Evolutionary conservation across 768 basidiomycete species (phyloP), one percentile per base, ranked within the genome.

Genomic region (Leccinum subgranulosum): DNA sequence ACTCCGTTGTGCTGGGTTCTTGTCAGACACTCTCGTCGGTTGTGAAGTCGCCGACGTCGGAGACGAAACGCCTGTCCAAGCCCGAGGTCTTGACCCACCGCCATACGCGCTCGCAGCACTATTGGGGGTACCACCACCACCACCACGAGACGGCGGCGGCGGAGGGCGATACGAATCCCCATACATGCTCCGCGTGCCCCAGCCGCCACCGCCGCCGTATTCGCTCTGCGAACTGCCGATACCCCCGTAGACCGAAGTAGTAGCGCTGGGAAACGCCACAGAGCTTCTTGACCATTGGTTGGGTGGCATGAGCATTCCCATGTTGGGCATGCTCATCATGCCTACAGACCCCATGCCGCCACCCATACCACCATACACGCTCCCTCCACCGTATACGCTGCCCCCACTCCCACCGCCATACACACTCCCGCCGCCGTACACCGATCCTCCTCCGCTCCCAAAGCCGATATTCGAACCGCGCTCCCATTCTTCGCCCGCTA

Each of bases 401-500:
- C 75, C 72, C 17, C 68, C 69, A 10, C 61, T 57, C 8, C 66
- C 67, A 0, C 78, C 79, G 3, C 80, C 79, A 64, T 80, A 82
- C 49, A 80, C 77, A 60, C 79, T 80, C 36, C 78, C 77, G 2
- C 77, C 73, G 39, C 73, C 71, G 48, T 73, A 74, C 29, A 69
- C 70, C 43, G 73, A 72, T 25, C 74, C 76, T 41, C 67, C 68
- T 41, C 67, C 68, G 7, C 70, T 64, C 15, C 76, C 75, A 59
- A 74, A 76, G 17, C 83, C 76, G 28, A 80, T 61, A 36, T 76
- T 82, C 53, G 89, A 91, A 7, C 84, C 81, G 33, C 92, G 85
- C 68, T 94, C 92, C 92, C 92, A 94, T 68, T 94, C 91, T 31
- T 94, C 92, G 19, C 82, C 90, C n/a, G 92, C 92, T 8, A 86